A percentile compares a stretch with the other conserved stretches of the same genome.
phyloP scores from a whole-genome alignment of 1,284 basidiomycete genomes.

The Ganoderma meredithae region DNA sequence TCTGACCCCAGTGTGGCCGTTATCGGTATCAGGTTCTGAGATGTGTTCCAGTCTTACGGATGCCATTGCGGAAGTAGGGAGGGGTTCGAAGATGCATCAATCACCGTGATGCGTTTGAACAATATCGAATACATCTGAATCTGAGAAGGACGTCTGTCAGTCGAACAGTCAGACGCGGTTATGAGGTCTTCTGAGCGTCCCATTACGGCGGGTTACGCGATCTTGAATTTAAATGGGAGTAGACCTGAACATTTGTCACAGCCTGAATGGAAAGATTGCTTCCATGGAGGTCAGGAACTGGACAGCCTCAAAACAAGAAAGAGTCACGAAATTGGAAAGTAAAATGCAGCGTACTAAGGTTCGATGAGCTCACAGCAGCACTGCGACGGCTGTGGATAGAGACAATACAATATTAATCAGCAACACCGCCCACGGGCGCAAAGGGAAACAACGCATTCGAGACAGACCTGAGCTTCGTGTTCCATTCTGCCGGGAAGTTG shows the following conservation, averaged over 20 bases:
- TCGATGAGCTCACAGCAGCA: neutral
- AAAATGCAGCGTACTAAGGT: neutral
- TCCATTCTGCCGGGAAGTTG: neutral
- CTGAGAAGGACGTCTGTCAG: slow-evolving; percentile 4
- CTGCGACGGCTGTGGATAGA: neutral
- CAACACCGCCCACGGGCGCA: neutral
- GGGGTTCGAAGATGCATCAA: slow-evolving; percentile 14
- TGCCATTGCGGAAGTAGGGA: slow-evolving; percentile 8
- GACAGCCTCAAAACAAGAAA: neutral
- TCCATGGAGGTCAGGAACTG: neutral
- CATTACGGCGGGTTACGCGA: neutral
- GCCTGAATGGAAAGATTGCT: neutral
- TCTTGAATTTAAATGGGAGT: neutral
- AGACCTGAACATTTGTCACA: neutral
- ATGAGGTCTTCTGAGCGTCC: neutral
- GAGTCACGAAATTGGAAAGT: neutral
- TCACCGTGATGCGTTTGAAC: slow-evolving; percentile 8
- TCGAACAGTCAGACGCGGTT: slow-evolving; percentile 5
- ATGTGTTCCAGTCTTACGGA: slow-evolving; percentile 2
- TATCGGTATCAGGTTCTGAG: slow-evolving; percentile 19
- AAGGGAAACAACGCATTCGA: neutral
- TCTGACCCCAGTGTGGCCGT: slow-evolving; percentile 11
- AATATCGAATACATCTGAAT: slow-evolving; percentile 8
- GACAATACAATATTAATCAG: neutral
- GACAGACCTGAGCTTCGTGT: neutral